Evolutionary conservation across 805 yeast species (phyloP), one percentile per base, ranked within the genome.

Genomic region (Yarrowia divulgata): DNA sequence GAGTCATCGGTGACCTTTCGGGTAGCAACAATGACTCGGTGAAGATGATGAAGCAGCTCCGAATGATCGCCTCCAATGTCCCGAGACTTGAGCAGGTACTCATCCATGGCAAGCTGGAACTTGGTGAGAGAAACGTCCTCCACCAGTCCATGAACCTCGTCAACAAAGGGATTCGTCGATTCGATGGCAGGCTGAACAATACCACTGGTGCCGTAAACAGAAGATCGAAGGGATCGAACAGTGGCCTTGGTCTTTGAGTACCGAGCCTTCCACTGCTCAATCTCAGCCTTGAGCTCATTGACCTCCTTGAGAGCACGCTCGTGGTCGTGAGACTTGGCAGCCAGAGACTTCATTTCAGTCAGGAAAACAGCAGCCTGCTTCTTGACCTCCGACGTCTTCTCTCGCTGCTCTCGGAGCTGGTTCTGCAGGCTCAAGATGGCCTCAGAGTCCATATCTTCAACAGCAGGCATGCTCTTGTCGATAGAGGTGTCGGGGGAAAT

Each of bases 311-410:
- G 69, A 32, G 73, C 70, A 14, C 68, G 72, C 49, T 73, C 73
- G 50, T 73, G 71, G 7, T 74, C 64, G 7, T 72, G 71, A 13
- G 64, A 32, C 63, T 70, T 71, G 54, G 74, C 73, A 8, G 81
- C 76, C 42, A 80, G 75, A 1, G 73, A 70, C n/a, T 80, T 74
- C 82, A 81, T 79, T 58, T 81, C 82, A 8, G 70, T 72, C 19
- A 81, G 71, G 58, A 79, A 77, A 37, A 79, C 80, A 0, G 81
- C 80, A 8, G 77, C 72, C 55, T 68, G 60, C 49, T 73, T 72
- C 42, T 73, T 64, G 68, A 71, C 70, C 52, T 63, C 63, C 9
- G 54, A 37, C 0, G 71, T 68, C 48, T 46, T 52, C 29, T 66
- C 68, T 9, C 72, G 68, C 68, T 72, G 72, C 8, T 69, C 71